Conservation (phyloP, 305 asterid species). For the Fraxinus latifolia region DNA sequence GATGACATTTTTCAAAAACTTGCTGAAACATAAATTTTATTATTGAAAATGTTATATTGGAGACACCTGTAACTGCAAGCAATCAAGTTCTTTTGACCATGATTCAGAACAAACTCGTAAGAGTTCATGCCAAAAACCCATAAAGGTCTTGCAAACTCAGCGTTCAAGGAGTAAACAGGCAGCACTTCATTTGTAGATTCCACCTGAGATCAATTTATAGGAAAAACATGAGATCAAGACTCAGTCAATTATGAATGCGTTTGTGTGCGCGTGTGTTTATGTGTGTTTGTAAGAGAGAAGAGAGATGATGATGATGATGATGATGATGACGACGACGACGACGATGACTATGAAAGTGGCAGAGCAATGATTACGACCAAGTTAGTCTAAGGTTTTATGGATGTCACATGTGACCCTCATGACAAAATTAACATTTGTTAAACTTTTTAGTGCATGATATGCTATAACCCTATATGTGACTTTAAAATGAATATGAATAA, state of each 20-base stretch:
- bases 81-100: constrained; percentile 47
- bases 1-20: neutral
- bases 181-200: constrained; percentile 73
- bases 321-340: neutral
- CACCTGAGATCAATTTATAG: constrained; percentile 41
- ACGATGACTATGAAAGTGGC: neutral
- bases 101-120: constrained; percentile 59
- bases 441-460: neutral
- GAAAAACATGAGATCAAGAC: constrained; percentile 22
- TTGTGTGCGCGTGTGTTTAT: neutral
- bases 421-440: neutral
- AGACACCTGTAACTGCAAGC: constrained; percentile 87
- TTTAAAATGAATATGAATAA: neutral
- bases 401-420: neutral
- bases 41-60: constrained; percentile 9
- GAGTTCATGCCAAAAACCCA: constrained; percentile 90
- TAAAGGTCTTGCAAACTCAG: constrained; percentile 84
- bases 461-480: neutral
- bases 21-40: neutral
- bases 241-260: neutral
- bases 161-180: constrained; percentile 67
- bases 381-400: neutral
- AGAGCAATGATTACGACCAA: neutral
- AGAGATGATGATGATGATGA: neutral
- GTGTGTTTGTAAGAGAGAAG: neutral